Base-by-base conservation (phyloP, 2,329 filamentous ascomycete genomes). In the Fusarium sp. region DNA sequence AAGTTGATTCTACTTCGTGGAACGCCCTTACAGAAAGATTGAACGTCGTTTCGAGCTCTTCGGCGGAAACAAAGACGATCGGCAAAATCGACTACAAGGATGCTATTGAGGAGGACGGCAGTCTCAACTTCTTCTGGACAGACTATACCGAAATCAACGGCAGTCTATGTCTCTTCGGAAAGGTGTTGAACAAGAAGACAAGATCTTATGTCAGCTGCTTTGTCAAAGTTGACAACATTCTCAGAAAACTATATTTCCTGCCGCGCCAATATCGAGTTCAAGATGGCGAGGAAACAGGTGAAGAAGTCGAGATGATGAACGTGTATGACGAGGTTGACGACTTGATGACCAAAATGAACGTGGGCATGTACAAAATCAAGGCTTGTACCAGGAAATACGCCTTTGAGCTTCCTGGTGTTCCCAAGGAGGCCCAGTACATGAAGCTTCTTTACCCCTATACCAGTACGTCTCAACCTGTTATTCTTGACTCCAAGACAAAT, bases 381-480 rank as follows among this genome's bases (percentile, higher is more conserved):
- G 83, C 88, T 5, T 95, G 89, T 76, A 89, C 86, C 7, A 85
- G 95, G 62, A 98, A 97, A 75, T 99, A 99, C 73, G 95, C 95
- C 1, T 99, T 99, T 75, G 95, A 99, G 75, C 79, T 99, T 48
- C 85, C 89, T 1, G 90, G 88, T 50, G 88, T 99, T 53, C 95
- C 95, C 2, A 93, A 89, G 73, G 92, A 98, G 77, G 88, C 87
- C 1, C 88, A 97, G 64, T 99, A 99, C 73, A 82, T 99, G 65
- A 98, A 99, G 76, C 83, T 97, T n/a, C 82, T 98, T 22, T 99
- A 99, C 72, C 92, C 94, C 5, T 99, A 99, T 73, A 89, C 91
- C 63, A 96, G 85, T 86, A 74, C 51, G 63, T 61, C 19, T 22
- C 9, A 7, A 45, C 6, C 9, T 34, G 25, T 19, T 28, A 51